phyloP scores from a whole-genome alignment of 768 basidiomycete species.

The Phaeotremella fagi region DNA sequence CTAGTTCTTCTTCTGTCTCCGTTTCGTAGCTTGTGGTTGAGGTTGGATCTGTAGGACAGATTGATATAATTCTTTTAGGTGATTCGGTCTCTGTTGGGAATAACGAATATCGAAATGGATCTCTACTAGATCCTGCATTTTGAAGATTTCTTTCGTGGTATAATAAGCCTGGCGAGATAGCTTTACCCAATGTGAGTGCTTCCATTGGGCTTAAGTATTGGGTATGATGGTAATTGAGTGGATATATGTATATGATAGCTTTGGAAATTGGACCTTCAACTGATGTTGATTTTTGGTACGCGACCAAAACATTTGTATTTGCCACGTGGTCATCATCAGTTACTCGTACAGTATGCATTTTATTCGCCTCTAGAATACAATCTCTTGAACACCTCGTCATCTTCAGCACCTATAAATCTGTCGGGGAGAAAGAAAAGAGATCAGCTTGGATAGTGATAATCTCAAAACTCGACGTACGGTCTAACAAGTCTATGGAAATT shows the following conservation, averaged over 20 bases:
- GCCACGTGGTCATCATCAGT: too few relatives aligned
- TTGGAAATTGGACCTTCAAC: neutral
- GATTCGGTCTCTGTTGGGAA: neutral
- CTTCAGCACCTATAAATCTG: constrained; percentile 40
- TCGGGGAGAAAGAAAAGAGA: neutral
- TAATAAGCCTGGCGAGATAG: constrained; percentile 11
- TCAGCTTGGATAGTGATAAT: neutral
- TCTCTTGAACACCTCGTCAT: constrained; percentile 31
- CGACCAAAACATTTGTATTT: too few relatives aligned
- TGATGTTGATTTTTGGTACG: too few relatives aligned
- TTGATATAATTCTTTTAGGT: too few relatives aligned
- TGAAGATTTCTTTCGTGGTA: constrained; percentile 1
- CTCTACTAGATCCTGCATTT: constrained; percentile 8
- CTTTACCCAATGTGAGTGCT: constrained; percentile 5
- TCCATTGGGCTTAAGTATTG: neutral
- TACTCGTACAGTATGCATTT: too few relatives aligned
- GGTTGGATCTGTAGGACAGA: neutral
- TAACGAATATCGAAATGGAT: neutral
- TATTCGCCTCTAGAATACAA: too few relatives aligned
- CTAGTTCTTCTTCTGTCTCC: constrained; percentile 40
- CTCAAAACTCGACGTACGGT: constrained; percentile 29
- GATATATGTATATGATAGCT: neutral
- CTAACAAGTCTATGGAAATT: constrained; percentile 46
- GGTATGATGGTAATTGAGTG: neutral
- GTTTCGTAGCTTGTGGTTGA: neutral